Evolutionary conservation across 768 basidiomycete species (phyloP).

Genomic region (Mycena haematopus): DNA sequence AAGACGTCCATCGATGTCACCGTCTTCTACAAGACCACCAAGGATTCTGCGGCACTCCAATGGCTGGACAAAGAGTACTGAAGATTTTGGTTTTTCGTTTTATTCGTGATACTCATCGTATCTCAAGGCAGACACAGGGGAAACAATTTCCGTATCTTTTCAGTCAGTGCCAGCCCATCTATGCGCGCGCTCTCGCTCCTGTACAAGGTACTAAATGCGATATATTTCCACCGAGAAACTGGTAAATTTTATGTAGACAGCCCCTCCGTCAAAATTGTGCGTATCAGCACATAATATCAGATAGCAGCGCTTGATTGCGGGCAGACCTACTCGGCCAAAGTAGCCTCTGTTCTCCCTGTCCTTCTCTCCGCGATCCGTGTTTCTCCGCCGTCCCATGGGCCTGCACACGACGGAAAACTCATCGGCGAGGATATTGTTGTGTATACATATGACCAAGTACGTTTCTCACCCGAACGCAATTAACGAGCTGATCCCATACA

Average conservation of each 20-base stretch:
- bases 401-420: conserved; percentile 73
- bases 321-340: conserved; percentile 83
- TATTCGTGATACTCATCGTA: neutral
- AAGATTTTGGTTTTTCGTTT: too few relatives aligned
- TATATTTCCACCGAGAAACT: too few relatives aligned
- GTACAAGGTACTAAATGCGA: conserved; percentile 78
- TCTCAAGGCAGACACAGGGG: conserved; percentile 78
- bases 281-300: neutral
- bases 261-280: conserved; percentile 83
- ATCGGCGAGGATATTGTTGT: conserved; percentile 76
- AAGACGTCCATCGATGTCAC: conserved; percentile 60
- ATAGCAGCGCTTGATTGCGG: neutral
- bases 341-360: conserved; percentile 79
- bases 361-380: conserved; percentile 84
- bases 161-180: conserved; percentile 93
- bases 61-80: conserved; percentile 80
- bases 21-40: conserved; percentile 76
- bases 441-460: conserved; percentile 81
- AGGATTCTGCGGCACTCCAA: conserved; percentile 77
- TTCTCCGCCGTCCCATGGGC: conserved; percentile 75
- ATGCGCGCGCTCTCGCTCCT: conserved; percentile 80
- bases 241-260: too few relatives aligned
- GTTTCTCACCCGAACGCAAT: conserved; percentile 19
- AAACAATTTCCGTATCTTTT: conserved; percentile 87
- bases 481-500: neutral